Evolutionary conservation across 139 green algal genomes (phyloP), one percentile per base, ranked within the genome.

Genomic region (Desmodesmus armatus): DNA sequence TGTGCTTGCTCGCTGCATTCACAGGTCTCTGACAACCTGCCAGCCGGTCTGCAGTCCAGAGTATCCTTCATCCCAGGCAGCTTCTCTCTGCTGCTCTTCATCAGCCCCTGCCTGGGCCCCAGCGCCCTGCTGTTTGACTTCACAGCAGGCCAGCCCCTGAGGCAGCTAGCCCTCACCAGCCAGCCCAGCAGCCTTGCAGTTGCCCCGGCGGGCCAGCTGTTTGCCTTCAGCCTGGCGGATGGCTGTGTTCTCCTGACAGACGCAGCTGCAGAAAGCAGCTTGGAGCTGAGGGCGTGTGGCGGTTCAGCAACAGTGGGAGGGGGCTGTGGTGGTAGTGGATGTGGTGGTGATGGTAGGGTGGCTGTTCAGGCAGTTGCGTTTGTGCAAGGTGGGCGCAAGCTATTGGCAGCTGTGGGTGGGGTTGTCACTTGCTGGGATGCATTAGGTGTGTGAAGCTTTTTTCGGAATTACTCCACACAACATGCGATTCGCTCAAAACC

Each of bases 81-180:
- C 69, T 29, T 51, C 33, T 33, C 33, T 15, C 67, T 80, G 37
- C 80, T 86, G 67, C 80, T 86, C 17, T 86, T 86, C 80, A 80
- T 7, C 69, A 86, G 80, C 53, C 67, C 80, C n/a, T 86, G 80
- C 55, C 51, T 86, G 47, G 27, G 43, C 0, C 11, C 49, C 2
- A 13, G 31, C 21, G 80, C 70, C 1, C 37, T 86, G 35, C 67
- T 86, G 39, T 35, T 80, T 2, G 51, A 86, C 69, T 25, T 23
- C 27, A 40, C 37, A 13, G 55, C 80, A 35, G 49, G n/a, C 51
- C 15, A 35, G 44, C 27, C 69, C 6, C 80, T 86, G 37, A 51
- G 72, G 27, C 43, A 53, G n/a, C 43, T 86, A 2, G 15, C 6
- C 7, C 69, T 80, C 37, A 69, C 80, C 0, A 40, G 33, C 33